Conservation (phyloP, 768 basidiomycete species). For the Porpolomopsis calyptriformis region DNA sequence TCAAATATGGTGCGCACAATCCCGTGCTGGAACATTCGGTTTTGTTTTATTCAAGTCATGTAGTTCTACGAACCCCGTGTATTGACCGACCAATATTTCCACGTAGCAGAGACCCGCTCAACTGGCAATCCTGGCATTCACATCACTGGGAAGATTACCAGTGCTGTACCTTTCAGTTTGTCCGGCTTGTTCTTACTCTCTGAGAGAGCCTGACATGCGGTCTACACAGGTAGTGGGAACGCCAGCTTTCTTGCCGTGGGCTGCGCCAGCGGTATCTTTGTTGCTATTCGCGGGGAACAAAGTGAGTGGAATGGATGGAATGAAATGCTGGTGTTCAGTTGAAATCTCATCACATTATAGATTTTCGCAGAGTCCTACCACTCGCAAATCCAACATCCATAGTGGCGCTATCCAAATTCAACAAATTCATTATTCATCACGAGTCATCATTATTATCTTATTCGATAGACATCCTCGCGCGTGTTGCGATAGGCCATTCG, state of each 20-base stretch:
- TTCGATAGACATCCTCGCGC: constrained; percentile 59
- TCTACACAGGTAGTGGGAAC: constrained; percentile 33
- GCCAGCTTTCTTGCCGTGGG: constrained; percentile 54
- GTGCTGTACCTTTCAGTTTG: constrained; percentile 58
- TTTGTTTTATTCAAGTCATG: not conserved
- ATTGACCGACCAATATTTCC: constrained; percentile 55
- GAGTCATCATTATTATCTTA: constrained; percentile 52
- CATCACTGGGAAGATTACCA: constrained; percentile 48
- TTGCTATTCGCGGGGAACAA: constrained; percentile 42
- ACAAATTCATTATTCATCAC: constrained; percentile 58
- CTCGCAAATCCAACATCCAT: constrained; percentile 42
- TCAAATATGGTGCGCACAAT: constrained; percentile 51
- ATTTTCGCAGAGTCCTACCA: constrained; percentile 46
- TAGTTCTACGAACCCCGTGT: constrained; percentile 60
- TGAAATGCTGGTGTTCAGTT: not conserved
- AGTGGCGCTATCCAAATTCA: constrained; percentile 47
- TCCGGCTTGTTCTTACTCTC: constrained; percentile 1
- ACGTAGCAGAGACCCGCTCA: constrained; percentile 29
- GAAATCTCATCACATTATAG: constrained; percentile 23
- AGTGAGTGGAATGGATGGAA: constrained; percentile 31
- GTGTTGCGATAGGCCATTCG: constrained; percentile 41
- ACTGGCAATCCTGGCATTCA: constrained; percentile 19
- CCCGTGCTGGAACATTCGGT: not conserved
- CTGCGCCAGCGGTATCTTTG: constrained; percentile 61
- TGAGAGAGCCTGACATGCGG: not conserved